Evolutionary conservation across 306 rosid species (phyloP), one percentile per base, ranked within the genome.

Genomic region (Cicer yamashitae): DNA sequence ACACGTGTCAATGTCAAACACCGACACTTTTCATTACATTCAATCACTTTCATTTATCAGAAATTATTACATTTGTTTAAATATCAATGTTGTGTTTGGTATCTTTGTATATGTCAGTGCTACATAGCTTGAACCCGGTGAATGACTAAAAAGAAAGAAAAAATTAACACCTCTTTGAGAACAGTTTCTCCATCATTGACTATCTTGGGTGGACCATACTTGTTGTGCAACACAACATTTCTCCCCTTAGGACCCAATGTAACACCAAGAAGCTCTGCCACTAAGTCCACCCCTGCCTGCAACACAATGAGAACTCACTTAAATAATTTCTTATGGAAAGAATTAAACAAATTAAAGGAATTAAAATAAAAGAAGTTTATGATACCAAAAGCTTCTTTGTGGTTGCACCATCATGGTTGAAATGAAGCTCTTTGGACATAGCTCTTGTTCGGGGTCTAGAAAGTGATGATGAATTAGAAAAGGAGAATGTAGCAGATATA

Each of bases 151-250:
- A 12, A 60, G 48, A 8, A 14, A 6, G 34, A 41, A 20, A 34
- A 52, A 51, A 14, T 60, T 5, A 66, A 8, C 22, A 91, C 98
- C 96, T 91, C 82, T 78, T 94, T 90, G 74, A 91, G 97, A 63
- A 94, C 93, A 71, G 98, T 91, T 81, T 91, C 98, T 39, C 98
- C 94, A 41, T 91, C 98, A 81, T 94, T 91, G 10, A 94, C 97
- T 4, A 94, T 94, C 88, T 86, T 94, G 30, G 98, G 98, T 30
- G 96, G 97, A 2, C 97, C 98, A 83, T 90, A 94, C 83, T 88
- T 94, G 66, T 86, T 91, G 37, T 86, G 89, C 71, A 94, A 87
- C 80, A 94, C 94, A 38, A 91, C 97, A 85, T 94, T 94, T 79
- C 97, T 94, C 11, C 98, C 97, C 75, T 90, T 91, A 54, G 96